Base-by-base conservation (phyloP, 208 protist genomes). In the Wallacemonas sp. region DNA sequence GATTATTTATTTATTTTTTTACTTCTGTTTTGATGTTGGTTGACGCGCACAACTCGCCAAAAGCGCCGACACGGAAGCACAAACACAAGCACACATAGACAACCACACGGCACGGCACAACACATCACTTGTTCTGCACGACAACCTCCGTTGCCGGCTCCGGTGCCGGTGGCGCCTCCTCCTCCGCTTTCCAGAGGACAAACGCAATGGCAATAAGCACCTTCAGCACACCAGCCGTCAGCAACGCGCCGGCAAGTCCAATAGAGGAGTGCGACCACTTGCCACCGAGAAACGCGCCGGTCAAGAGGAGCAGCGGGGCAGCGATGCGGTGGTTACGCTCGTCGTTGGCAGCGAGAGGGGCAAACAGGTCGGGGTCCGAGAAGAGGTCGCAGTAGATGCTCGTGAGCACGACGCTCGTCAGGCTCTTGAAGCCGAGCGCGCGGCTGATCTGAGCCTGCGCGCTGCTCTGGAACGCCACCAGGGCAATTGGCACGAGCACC, bases 351-450 rank as follows among this genome's bases (percentile, higher is more conserved):
- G 38, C 25, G 29, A 52, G 2, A 7, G 46, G 39, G 2, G 38
- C 39, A 42, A 70, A 70, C 23, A 70, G 54, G 26, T 46, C 23
- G 26, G 65, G 65, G 36, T 70, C 65, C 12, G 46, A 44, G 44
- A 70, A 70, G 41, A 70, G 38, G 31, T 70, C 65, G 38, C 54
- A 63, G 29, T 70, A 70, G 29, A 70, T 70, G 54, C 54, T 63
- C 4, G 65, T 70, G 12, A 70, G 65, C 12, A 70, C 65, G 50
- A 70, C 65, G 26, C 65, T 70, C n/a, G 65, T 70, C 18, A 70
- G 44, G 55, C 54, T 63, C 42, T 61, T 59, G 65, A 57, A 70
- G 36, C 55, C 65, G 1, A 70, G 42, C 8, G 65, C 65, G 14
- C 65, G 65, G 41, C 54, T 64, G 29, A 64, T 63, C 20, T 57